phyloP scores from a whole-genome alignment of 208 protist genomes.

The Trypanosoma melophagium region DNA sequence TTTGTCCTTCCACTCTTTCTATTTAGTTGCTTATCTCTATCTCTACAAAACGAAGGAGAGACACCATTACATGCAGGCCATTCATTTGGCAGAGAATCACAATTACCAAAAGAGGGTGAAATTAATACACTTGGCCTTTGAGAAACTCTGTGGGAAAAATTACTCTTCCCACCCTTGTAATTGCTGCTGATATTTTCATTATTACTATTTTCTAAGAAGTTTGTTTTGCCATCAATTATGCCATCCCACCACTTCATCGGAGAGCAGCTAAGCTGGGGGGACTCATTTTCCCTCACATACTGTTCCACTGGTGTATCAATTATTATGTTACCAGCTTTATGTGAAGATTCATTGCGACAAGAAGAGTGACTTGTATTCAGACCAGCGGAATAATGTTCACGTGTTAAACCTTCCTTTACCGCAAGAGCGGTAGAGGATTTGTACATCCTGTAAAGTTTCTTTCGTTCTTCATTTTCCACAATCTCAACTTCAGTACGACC shows the following conservation, averaged over 20 bases:
- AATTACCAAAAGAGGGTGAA: not conserved
- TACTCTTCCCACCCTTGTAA: not conserved
- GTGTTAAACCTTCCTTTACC: not conserved
- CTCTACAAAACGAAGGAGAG: not conserved
- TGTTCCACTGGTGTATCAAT: not conserved
- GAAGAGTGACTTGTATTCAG: no score
- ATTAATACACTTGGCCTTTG: not conserved
- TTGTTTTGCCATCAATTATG: not conserved
- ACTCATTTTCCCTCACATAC: not conserved
- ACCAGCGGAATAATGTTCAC: not conserved
- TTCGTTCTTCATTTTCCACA: slow-evolving; percentile 20
- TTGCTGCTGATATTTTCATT: no score
- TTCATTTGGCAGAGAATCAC: not conserved
- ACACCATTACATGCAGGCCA: not conserved
- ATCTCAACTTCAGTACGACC: slow-evolving; percentile 20
- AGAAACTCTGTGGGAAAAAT: not conserved
- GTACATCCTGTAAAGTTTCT: not conserved
- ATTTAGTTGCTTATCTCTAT: no score
- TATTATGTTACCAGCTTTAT: no score
- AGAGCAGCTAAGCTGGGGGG: not conserved
- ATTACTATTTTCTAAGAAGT: not conserved
- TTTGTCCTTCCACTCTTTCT: not conserved
- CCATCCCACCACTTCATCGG: not conserved
- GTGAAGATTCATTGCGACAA: no score
- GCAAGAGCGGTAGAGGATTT: not conserved